These are phyloP conservation scores for Dioscorea cayenensis DNA, from an alignment of 116 monocot species.

Conservation along the genomic window DNA sequence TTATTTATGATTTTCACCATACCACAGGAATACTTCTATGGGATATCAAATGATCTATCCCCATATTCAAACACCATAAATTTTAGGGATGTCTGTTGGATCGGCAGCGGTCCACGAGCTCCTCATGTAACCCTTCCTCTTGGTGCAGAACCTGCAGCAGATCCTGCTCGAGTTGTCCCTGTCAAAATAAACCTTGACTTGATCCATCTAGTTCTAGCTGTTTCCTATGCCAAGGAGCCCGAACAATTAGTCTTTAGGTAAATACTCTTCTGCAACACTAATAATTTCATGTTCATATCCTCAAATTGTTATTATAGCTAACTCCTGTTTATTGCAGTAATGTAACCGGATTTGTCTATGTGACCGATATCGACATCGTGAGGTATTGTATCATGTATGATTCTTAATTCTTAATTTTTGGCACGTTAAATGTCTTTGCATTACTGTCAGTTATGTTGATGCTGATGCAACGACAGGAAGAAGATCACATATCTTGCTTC, in stretches of 20 bases:
- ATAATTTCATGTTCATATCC: no score
- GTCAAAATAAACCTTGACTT: conserved; percentile 81
- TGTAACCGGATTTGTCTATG: conserved; percentile 84
- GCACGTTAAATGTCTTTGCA: neutral
- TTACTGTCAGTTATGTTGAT: neutral
- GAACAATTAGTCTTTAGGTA: conserved; percentile 90
- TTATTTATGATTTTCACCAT: neutral
- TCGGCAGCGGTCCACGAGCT: conserved; percentile 86
- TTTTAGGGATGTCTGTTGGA: conserved; percentile 78
- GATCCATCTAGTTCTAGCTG: conserved; percentile 79
- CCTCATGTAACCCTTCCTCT: conserved; percentile 87
- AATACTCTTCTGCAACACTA: neutral
- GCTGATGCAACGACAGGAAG: conserved; percentile 45
- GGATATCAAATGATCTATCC: no score
- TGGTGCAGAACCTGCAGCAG: conserved; percentile 89
- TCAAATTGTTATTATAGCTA: no score
- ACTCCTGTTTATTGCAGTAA: conserved; percentile 56
- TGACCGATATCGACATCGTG: conserved; percentile 86
- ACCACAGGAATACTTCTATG: conserved; percentile 92
- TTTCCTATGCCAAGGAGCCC: conserved; percentile 92
- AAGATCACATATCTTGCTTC: conserved; percentile 87
- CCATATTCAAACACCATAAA: conserved; percentile 86
- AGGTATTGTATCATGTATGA: conserved; percentile 31
- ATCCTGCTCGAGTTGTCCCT: conserved; percentile 66
- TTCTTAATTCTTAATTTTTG: neutral